phyloP scores from a whole-genome alignment of 768 basidiomycete genomes.

The Galerina sulciceps region DNA sequence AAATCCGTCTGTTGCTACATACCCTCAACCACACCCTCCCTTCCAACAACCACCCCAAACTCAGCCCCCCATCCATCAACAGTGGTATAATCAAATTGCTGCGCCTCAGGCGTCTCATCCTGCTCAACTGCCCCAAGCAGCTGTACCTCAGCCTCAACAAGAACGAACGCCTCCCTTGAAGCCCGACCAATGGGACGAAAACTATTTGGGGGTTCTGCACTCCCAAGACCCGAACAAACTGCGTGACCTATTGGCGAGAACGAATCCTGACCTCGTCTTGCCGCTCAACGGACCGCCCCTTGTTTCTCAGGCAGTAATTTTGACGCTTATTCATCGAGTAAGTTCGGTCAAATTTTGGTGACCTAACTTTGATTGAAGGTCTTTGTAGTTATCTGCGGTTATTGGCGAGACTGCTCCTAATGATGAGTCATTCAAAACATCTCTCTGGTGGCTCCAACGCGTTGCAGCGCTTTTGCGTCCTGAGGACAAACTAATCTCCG shows the following conservation, averaged over 20 bases:
- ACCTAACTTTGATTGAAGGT: slow-evolving; percentile 1
- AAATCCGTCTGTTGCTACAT: slow-evolving; percentile 40
- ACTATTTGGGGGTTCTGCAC: slow-evolving; percentile 76
- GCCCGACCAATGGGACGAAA: slow-evolving; percentile 83
- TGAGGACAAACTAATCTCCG: slow-evolving; percentile 80
- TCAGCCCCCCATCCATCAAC: slow-evolving; percentile 44
- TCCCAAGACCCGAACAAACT: slow-evolving; percentile 77
- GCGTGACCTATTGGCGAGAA: slow-evolving; percentile 72
- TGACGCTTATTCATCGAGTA: slow-evolving; percentile 84
- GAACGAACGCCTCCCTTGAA: slow-evolving; percentile 60
- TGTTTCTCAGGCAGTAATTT: slow-evolving; percentile 82
- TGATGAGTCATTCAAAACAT: slow-evolving; percentile 81
- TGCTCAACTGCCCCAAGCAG: slow-evolving; percentile 66
- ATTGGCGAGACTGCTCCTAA: slow-evolving; percentile 77
- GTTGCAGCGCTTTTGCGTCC: slow-evolving; percentile 72
- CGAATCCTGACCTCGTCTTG: slow-evolving; percentile 81
- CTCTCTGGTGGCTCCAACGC: slow-evolving; percentile 88
- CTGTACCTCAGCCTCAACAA: slow-evolving; percentile 36
- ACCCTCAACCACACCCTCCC: slow-evolving; percentile 36
- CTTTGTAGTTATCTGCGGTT: slow-evolving; percentile 65
- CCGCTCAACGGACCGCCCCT: slow-evolving; percentile 71
- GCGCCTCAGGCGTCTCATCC: slow-evolving; percentile 86
- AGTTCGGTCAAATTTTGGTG: slow-evolving; percentile 28
- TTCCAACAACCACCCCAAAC: slow-evolving; percentile 44
- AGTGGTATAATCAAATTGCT: slow-evolving; percentile 74